Conservation (phyloP, 495 filamentous ascomycete genomes). For the Evansstolkia leycettana region DNA sequence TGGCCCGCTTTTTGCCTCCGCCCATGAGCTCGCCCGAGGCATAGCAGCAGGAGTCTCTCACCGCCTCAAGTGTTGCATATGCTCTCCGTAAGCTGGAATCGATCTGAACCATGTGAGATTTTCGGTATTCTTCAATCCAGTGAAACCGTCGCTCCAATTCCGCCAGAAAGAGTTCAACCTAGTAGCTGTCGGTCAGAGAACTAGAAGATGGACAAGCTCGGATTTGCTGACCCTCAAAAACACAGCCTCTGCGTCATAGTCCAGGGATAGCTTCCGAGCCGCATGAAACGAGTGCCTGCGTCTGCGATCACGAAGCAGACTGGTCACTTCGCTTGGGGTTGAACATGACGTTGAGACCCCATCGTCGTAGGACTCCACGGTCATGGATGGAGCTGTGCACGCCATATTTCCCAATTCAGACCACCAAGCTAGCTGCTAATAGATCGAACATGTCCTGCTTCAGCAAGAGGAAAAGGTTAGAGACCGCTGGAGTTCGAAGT, state of each 20-base stretch:
- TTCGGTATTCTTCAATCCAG: constrained; percentile 79
- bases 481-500: too few relatives aligned
- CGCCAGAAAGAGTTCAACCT: constrained; percentile 83
- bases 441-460: too few relatives aligned
- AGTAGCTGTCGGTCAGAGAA: background rate
- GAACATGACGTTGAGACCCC: constrained; percentile 17
- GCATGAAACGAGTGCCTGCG: constrained; percentile 56
- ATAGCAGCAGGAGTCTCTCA: constrained; percentile 74
- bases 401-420: constrained; percentile 18
- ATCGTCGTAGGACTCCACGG: constrained; percentile 31
- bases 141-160: constrained; percentile 79
- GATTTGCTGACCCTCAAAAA: constrained; percentile 42
- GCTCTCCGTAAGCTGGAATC: constrained; percentile 73
- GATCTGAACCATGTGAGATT: constrained; percentile 65
- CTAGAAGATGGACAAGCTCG: background rate
- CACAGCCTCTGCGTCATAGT: constrained; percentile 55
- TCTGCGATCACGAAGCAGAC: constrained; percentile 31
- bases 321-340: constrained; percentile 23
- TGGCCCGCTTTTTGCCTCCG: constrained; percentile 69
- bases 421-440: too few relatives aligned
- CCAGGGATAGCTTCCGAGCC: constrained; percentile 46
- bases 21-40: constrained; percentile 88
- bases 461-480: too few relatives aligned
- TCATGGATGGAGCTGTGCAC: constrained; percentile 32
- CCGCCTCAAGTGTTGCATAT: constrained; percentile 74